Evolutionary conservation across 306 rosid genomes (phyloP).

Genomic region (Purshia tridentata): DNA sequence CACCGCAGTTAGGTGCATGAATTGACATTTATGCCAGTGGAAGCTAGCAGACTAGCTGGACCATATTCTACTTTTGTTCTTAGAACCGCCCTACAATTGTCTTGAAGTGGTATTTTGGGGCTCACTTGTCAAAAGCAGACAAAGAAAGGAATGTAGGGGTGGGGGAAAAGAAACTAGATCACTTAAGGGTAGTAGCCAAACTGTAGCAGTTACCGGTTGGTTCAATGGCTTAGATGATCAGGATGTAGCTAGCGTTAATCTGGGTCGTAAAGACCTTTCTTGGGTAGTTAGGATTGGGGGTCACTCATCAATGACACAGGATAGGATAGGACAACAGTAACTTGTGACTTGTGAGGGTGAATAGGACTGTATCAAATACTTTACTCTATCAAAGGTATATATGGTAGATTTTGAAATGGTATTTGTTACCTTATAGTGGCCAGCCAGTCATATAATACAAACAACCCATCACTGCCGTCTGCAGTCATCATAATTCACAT

Average conservation of each 20-base stretch:
- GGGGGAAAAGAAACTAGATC: not conserved
- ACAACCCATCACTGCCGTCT: not conserved
- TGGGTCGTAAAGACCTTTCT: not conserved
- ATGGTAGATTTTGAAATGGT: too few species aligned
- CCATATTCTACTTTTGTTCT: constrained; percentile 14
- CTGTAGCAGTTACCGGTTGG: not conserved
- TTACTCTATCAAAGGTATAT: too few species aligned
- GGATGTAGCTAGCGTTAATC: not conserved
- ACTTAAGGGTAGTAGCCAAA: not conserved
- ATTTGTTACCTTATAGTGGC: not conserved
- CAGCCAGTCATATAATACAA: not conserved
- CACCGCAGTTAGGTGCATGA: not conserved
- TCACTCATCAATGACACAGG: too few species aligned
- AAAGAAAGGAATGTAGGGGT: not conserved
- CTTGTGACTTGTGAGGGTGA: not conserved
- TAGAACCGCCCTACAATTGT: not conserved
- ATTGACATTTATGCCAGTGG: not conserved
- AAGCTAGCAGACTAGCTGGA: constrained; percentile 26
- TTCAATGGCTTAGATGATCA: not conserved
- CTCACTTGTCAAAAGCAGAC: not conserved
- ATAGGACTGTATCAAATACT: too few species aligned
- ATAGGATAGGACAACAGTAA: too few species aligned
- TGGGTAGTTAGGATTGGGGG: too few species aligned
- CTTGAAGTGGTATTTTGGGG: not conserved
- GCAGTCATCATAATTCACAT: not conserved